Evolutionary conservation across 768 basidiomycete genomes (phyloP), one percentile per base, ranked within the genome.

Genomic region (Hydnum rufescens): DNA sequence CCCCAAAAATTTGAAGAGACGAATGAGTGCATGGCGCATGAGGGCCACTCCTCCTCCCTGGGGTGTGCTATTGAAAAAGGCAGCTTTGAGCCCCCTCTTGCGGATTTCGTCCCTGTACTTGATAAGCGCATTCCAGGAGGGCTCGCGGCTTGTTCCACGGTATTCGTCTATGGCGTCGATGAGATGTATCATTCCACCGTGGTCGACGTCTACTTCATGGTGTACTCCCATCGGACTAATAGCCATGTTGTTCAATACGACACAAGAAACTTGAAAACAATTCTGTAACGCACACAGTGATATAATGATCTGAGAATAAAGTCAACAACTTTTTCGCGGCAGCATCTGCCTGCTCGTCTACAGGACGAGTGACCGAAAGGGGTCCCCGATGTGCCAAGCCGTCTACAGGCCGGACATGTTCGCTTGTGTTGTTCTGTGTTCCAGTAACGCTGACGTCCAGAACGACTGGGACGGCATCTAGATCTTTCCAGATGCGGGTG

Each of bases 31-130:
- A 66, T 95, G 90, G 58, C 90, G 49, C 8, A 85, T 83, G 48
- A 96, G 76, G 42, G 92, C 92, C 56, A 96, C 92, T 63, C 92
- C 90, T 62, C 90, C 79, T 71, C 90, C 90, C 68, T 93, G 88
- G 6, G 90, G 90, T 4, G 92, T 96, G 5, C 87, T 89, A 28
- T 84, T 88, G 68, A 93, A 93, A 74, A 93, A 93, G 23, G 80
- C 82, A 57, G 93, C 84, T 65, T 84, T 87, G 63, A 86, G 69
- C 57, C 89, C 82, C 67, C 82, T 86, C 64, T 82, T 78, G 53
- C 80, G 78, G 42, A 95, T 73, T 61, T 89, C 87, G 49, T 82
- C 77, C 3, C 84, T 82, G 44, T 89, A 78, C 60, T 82, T 82
- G 62, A 67, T 71, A 54, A 92, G 83, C 0, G 83, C 74, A 57